Percentiles rank a stretch among this genome's conserved stretches.
These are phyloP conservation scores for Penicillium fimorum DNA, from an alignment of 495 filamentous ascomycete species.

Conservation along the genomic window DNA sequence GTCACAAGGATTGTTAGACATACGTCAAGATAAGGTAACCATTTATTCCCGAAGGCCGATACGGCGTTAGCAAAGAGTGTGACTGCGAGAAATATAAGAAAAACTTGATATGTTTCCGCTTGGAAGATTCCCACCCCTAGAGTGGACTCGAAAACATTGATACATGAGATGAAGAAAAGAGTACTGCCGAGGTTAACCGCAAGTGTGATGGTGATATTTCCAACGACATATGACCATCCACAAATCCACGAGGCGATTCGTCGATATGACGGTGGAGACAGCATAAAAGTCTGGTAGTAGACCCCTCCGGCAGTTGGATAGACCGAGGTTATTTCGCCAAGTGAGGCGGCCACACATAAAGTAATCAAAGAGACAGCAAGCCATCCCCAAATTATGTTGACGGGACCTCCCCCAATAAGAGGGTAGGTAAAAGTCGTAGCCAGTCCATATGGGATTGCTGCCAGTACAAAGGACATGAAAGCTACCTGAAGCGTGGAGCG, in stretches of 20 bases:
- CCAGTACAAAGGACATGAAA: conserved; percentile 44
- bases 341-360: conserved; percentile 58
- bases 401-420: conserved; percentile 56
- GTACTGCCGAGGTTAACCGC: conserved; percentile 34
- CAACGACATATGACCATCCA: conserved; percentile 67
- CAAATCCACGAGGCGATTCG: conserved; percentile 61
- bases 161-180: conserved; percentile 24
- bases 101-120: conserved; percentile 39
- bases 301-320: conserved; percentile 63
- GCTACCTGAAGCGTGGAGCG: conserved; percentile 42
- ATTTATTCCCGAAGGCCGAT: conserved; percentile 22
- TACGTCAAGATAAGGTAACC: conserved; percentile 43
- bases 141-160: conserved; percentile 37
- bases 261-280: conserved; percentile 46
- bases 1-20: conserved; percentile 38
- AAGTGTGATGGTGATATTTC: conserved; percentile 54
- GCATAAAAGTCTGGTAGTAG: conserved; percentile 66
- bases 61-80: conserved; percentile 41
- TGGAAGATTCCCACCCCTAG: conserved; percentile 30
- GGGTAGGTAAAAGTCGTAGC: conserved; percentile 63
- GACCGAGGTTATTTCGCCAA: conserved; percentile 66
- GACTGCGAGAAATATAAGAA: conserved; percentile 57
- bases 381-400: conserved; percentile 63
- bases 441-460: conserved; percentile 57
- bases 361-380: conserved; percentile 62